Evolutionary conservation across 805 yeast species (phyloP).

Genomic region (Candida methanosorbosa): DNA sequence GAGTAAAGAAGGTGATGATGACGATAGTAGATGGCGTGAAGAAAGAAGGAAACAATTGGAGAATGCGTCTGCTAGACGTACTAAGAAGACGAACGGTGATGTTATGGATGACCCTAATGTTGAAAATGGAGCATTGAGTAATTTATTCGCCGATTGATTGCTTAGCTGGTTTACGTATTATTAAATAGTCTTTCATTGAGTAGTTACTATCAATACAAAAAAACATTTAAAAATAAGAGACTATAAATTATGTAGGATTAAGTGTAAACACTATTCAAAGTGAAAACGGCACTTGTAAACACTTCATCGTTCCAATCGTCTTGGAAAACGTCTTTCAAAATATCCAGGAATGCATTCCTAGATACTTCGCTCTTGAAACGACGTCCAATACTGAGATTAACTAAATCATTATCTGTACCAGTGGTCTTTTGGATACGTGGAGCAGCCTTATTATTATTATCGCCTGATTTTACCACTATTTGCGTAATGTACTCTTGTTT

Average conservation of each 20-base stretch:
- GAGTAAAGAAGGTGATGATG: slow-evolving; percentile 28
- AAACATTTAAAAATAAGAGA: too few species aligned
- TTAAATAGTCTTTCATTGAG: too few species aligned
- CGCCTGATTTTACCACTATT: background rate
- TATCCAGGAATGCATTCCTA: slow-evolving; percentile 13
- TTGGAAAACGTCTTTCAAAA: slow-evolving; percentile 17
- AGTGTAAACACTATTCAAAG: slow-evolving; percentile 14
- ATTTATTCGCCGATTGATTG: slow-evolving; percentile 34
- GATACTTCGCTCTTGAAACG: slow-evolving; percentile 19
- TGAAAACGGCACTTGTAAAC: slow-evolving; percentile 16
- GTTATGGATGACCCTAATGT: slow-evolving; percentile 65
- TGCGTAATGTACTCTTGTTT: slow-evolving; percentile 19
- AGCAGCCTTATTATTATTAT: slow-evolving; percentile 2
- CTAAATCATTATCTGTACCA: slow-evolving; percentile 14
- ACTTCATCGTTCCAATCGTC: slow-evolving; percentile 21
- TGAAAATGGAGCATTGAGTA: slow-evolving; percentile 60
- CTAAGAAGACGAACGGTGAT: slow-evolving; percentile 34
- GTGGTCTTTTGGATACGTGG: slow-evolving; percentile 2
- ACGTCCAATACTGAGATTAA: slow-evolving; percentile 20
- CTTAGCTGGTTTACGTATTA: too few species aligned
- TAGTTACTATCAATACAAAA: too few species aligned
- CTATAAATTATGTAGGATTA: too few species aligned
- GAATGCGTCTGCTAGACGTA: slow-evolving; percentile 34
- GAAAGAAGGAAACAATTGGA: slow-evolving; percentile 48
- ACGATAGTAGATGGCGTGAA: slow-evolving; percentile 24